Percentiles rank a stretch among this genome's conserved stretches.
Evolutionary conservation across 2,329 filamentous ascomycete species (phyloP).

Genomic region (Exophiala viscosa): DNA sequence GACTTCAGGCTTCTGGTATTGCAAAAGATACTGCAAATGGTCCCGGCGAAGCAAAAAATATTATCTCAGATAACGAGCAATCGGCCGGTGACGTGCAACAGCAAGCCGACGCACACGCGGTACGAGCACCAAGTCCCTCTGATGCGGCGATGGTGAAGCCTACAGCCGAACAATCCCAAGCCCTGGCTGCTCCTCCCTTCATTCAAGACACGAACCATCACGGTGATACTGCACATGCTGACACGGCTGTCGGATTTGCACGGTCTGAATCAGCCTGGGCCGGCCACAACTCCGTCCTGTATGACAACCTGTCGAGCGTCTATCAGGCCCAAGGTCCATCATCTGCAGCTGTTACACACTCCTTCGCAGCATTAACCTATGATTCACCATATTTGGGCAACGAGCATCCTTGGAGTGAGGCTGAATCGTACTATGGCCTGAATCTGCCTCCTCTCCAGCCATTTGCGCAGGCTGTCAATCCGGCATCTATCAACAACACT

Average conservation of each 20-base stretch:
- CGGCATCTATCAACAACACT: not conserved
- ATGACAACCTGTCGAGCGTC: slow-evolving; percentile 5
- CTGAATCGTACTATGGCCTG: not conserved
- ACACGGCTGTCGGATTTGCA: not conserved
- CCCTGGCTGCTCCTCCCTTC: slow-evolving; percentile 3
- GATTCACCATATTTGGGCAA: no score
- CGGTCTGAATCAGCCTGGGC: slow-evolving; percentile 11
- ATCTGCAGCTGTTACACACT: not conserved
- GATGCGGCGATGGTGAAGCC: slow-evolving; percentile 39
- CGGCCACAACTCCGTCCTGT: slow-evolving; percentile 16
- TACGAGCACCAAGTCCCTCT: slow-evolving; percentile 36
- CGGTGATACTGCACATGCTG: not conserved
- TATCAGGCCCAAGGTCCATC: not conserved
- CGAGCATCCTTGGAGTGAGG: not conserved
- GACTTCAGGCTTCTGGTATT: not conserved
- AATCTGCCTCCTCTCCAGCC: not conserved
- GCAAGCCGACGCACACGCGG: not conserved
- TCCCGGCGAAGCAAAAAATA: not conserved
- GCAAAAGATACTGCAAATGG: not conserved
- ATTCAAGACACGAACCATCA: not conserved
- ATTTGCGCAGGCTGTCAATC: not conserved
- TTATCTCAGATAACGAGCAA: no score
- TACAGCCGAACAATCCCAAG: slow-evolving; percentile 1
- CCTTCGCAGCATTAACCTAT: not conserved
- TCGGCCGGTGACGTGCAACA: not conserved